A percentile compares a stretch with the other conserved stretches of the same genome.
Evolutionary conservation across 129 eudicot genomes (phyloP).

Genomic region (Cynara cardunculus): DNA sequence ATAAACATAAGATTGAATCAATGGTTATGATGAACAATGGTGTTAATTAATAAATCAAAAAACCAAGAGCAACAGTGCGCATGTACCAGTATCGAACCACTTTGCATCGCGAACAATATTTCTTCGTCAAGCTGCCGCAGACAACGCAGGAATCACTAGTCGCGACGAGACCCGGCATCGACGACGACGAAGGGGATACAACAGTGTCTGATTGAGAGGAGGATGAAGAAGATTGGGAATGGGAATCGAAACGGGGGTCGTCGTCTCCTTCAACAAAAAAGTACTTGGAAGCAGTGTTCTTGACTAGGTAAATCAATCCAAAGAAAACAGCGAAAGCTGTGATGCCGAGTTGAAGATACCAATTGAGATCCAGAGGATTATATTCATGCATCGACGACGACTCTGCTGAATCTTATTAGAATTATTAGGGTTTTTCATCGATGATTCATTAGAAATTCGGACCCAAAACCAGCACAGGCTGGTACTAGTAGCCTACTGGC

Average conservation of each 20-base stretch:
- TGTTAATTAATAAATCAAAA: background rate
- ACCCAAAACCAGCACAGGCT: background rate
- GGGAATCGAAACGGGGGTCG: constrained; percentile 46
- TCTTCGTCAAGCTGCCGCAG: constrained; percentile 51
- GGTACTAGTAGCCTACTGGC: background rate
- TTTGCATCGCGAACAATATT: constrained; percentile 71
- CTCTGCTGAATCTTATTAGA: background rate
- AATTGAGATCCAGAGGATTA: constrained; percentile 46
- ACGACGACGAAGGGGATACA: constrained; percentile 1
- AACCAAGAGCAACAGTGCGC: background rate
- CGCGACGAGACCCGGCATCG: constrained; percentile 31
- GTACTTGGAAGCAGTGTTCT: constrained; percentile 57
- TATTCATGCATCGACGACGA: constrained; percentile 51
- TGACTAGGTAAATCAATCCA: constrained; percentile 51
- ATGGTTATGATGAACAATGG: background rate
- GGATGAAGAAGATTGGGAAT: constrained; percentile 15
- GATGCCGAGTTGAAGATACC: constrained; percentile 51
- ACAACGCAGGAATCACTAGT: constrained; percentile 47
- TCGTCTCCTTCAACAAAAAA: constrained; percentile 56
- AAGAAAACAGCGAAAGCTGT: constrained; percentile 32
- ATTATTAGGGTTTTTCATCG: constrained; percentile 36
- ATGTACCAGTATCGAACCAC: constrained; percentile 64
- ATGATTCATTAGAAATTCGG: constrained; percentile 4
- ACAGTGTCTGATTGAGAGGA: background rate
- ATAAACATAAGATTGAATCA: background rate